Evolutionary conservation across 192 early-diverging fungal genomes (phyloP), one percentile per base, ranked within the genome.

Genomic region (Neocallimastix lanati): DNA sequence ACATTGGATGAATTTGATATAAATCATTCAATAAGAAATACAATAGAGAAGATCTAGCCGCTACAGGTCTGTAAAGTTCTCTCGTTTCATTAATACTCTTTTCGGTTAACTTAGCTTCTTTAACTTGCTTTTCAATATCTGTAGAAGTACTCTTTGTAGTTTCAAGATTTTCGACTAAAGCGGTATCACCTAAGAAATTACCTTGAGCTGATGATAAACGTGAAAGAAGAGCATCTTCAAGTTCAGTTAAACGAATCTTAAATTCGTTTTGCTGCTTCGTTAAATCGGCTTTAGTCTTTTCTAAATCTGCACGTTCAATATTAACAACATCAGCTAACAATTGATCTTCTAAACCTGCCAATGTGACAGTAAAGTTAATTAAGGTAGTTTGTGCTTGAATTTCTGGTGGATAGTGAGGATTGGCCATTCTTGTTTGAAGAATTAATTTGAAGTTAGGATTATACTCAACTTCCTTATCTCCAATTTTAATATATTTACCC

Each of bases 241-340:
- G 84, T 80, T 91, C 90, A 0, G 87, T 88, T 77, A 91, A 80
- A 78, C 84, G 86, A 80, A 91, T 90, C 79, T 91, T 91, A 83
- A 91, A 91, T 82, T 91, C 90, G 77, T 91, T 91, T 79, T 91
- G 90, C 78, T 91, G 89, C 80, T 91, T 91, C 15, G 90, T 91
- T 38, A 91, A 81, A 12, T 91, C 89, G 7, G 89, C 89, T 78
- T 91, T 91, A 2, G 89, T 90, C 67, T 80, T 81, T 80, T 91
- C 90, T 36, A 91, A 82, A 85, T 91, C 90, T 5, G 90, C 86
- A 40, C 90, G 83, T 80, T 91, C 90, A 82, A 89, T 90, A 79
- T 91, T 91, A 18, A 91, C 90, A 29, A 91, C 90, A 83, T 91
- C 90, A 12, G 90, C 90, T 29, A 91, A 82, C 4, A 91, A 83